Evolutionary conservation across 2,329 filamentous ascomycete species (phyloP), one percentile per base, ranked within the genome.

Genomic region (Moelleriella libera): DNA sequence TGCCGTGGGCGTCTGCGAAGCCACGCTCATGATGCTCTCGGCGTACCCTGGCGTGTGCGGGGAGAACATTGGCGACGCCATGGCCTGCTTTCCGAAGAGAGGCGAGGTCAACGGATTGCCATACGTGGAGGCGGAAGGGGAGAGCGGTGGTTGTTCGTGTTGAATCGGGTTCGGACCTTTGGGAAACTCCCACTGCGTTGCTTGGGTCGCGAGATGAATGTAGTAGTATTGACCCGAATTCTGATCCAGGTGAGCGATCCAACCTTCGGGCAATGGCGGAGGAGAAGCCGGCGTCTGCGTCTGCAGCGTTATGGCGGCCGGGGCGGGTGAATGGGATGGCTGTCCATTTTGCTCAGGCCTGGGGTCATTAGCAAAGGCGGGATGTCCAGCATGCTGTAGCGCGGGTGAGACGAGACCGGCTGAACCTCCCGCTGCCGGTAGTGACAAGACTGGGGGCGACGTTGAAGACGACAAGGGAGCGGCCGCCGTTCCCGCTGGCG

Each of bases 141-240:
- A 96, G 48, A 96, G 68, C 0, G 90, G 90, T 12, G 80, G 74
- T 11, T 85, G 76, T 50, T 94, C 88, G 53, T 94, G 77, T 52
- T 87, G 85, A 47, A 96, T 73, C 1, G 90, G 90, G 29, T 88
- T 95, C 0, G 89, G 89, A 0, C 90, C 90, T 66, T 96, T 97
- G 30, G 92, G 92, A 55, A 97, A 97, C 59, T 98, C 92, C 92
- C 92, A 98, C 61, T 98, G 92, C 1, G 92, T 98, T 3, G 89
- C 88, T 61, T 97, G 92, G 0, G 87, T 89, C 1, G 89, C 85
- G 31, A 98, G 74, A 63, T 98, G 92, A 50, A 98, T 98, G 60
- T 98, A 98, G 64, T 98, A 98, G 65, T 97, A 98, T 60, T 97
- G 90, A 1, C 92, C 92, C 2, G 90, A 97, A 60, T 85, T 95